Base-by-base conservation (phyloP, 768 basidiomycete species). In the Pleurotus sapidus region DNA sequence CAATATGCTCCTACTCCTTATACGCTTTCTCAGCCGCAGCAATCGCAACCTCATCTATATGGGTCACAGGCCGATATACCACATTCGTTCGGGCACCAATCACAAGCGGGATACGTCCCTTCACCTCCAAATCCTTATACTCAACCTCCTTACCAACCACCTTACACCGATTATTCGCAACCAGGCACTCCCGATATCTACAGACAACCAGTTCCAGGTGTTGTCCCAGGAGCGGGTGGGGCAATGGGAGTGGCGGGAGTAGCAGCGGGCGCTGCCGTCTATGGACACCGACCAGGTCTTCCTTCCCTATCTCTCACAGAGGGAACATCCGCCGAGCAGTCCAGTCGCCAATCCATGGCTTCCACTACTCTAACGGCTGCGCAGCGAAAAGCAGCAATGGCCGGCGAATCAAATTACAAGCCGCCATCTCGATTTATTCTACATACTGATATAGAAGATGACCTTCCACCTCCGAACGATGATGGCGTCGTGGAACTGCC, bases 341-440 rank as follows among this genome's bases (percentile, higher is more conserved):
- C 51, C 15, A 54, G 24, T 23, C 34, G 51, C 14, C 51, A 54
- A 14, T 54, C 51, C 39, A 54, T 54, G 51, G 51, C 51, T 49
- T 56, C 62, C 18, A 60, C 63, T 34, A 61, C 66, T 5, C 62
- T 67, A 51, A 77, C 84, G 1, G 69, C 73, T 40, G 71, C 73
- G 30, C 78, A 77, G 46, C 74, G 79, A 30, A 88, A 87, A 67
- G 84, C 83, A 7, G 75, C 75, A 2, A 76, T 79, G 76, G 81
- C 82, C n/a, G 81, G 80, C 17, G 57, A 68, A 25, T 61, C 75
- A 5, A 55, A 60, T 12, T 76, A 81, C 61, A 74, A 68, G 46
- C 51, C 51, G 24, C 56, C 57, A 7, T 45, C 60, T 42, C 57
- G 60, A 17, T 56, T 58, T 34, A 54, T 61, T 42, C 42, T 61